These are phyloP conservation scores for Colletotrichum lentis DNA, from an alignment of 2,329 filamentous ascomycete species.

Conservation along the genomic window DNA sequence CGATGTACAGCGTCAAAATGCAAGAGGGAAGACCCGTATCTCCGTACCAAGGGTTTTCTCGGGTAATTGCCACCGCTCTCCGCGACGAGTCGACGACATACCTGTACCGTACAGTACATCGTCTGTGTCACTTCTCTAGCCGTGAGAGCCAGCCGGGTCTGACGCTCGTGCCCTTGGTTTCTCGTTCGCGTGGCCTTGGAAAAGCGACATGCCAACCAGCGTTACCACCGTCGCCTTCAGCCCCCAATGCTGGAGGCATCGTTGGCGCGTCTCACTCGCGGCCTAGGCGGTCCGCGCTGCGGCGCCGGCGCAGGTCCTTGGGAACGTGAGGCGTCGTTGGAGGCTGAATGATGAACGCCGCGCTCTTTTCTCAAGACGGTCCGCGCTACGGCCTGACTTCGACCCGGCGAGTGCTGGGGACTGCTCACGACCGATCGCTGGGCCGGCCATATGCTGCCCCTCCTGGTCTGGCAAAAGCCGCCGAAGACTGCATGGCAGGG, in stretches of 20 bases:
- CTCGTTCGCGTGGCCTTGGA: constrained; percentile 13
- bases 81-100: neutral
- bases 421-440: constrained; percentile 6
- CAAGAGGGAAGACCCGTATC: constrained; percentile 10
- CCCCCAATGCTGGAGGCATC: constrained; percentile 20
- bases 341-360: constrained; percentile 21
- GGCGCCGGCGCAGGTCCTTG: neutral
- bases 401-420: constrained; percentile 8
- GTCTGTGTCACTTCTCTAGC: constrained; percentile 5
- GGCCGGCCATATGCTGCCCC: neutral
- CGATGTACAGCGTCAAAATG: neutral
- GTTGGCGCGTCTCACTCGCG: constrained; percentile 33
- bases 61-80: neutral
- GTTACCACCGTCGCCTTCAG: neutral
- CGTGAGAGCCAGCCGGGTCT: neutral
- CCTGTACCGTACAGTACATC: too few relatives aligned
- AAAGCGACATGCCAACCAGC: neutral
- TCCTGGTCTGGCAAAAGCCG: constrained; percentile 4
- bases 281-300: constrained; percentile 18
- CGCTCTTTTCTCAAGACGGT: constrained; percentile 6
- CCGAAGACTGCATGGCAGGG: constrained; percentile 4
- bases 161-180: constrained; percentile 16
- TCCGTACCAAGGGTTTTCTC: constrained; percentile 13
- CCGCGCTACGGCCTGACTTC: constrained; percentile 10
- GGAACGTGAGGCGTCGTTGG: constrained; percentile 19